These are phyloP conservation scores for Gleditsia sinensis DNA, from an alignment of 306 rosid species.

Conservation along the genomic window DNA sequence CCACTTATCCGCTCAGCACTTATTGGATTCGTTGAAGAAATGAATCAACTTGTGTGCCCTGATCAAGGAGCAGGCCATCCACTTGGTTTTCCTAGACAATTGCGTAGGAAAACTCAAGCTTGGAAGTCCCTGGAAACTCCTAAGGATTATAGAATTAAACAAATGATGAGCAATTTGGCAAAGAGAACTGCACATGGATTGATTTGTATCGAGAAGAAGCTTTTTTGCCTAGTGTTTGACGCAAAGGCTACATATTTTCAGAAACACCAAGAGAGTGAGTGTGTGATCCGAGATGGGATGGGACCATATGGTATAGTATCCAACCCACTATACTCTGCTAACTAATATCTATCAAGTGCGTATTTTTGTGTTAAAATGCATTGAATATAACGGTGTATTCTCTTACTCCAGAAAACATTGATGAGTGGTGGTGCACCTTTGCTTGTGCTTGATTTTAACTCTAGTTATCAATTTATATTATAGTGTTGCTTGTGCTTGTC, in stretches of 20 bases:
- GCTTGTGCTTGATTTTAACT: too few species aligned
- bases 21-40: too few species aligned
- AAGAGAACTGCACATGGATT: constrained; percentile 28
- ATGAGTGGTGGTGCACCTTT: too few species aligned
- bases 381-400: background rate
- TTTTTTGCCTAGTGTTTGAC: constrained; percentile 25
- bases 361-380: background rate
- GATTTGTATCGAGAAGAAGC: constrained; percentile 33
- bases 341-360: background rate
- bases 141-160: constrained; percentile 22
- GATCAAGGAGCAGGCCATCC: too few species aligned
- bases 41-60: too few species aligned
- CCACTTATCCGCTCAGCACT: too few species aligned
- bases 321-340: too few species aligned
- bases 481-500: too few species aligned
- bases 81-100: constrained; percentile 28
- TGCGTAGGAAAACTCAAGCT: constrained; percentile 42
- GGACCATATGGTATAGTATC: constrained; percentile 43
- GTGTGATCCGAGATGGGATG: constrained; percentile 62
- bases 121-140: constrained; percentile 21
- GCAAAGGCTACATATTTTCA: constrained; percentile 55
- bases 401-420: too few species aligned
- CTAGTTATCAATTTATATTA: too few species aligned
- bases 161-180: constrained; percentile 27
- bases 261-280: constrained; percentile 46